Conservation (phyloP, 345 rosid genomes). For the Brassica incana region DNA sequence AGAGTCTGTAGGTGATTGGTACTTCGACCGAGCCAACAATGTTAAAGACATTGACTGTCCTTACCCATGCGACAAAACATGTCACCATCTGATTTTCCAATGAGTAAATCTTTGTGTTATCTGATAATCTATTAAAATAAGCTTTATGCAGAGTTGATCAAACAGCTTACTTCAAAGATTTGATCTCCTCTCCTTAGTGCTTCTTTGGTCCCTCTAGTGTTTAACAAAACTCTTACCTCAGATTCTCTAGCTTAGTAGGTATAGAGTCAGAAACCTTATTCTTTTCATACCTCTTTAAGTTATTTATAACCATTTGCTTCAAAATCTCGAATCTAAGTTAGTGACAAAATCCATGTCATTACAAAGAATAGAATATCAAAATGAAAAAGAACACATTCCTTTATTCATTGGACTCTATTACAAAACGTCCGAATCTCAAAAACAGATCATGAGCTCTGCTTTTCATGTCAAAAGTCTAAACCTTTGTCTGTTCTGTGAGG, state of each 20-base stretch:
- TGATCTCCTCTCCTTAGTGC: neutral
- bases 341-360: slow-evolving; percentile 28
- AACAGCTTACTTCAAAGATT: neutral
- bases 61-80: slow-evolving; percentile 75
- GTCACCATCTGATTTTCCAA: slow-evolving; percentile 69
- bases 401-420: slow-evolving; percentile 31
- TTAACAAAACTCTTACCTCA: neutral
- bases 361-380: slow-evolving; percentile 3
- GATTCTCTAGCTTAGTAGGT: neutral
- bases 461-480: slow-evolving; percentile 12
- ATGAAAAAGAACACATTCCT: slow-evolving; percentile 25
- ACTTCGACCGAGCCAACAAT: slow-evolving; percentile 51
- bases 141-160: neutral
- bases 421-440: slow-evolving; percentile 37
- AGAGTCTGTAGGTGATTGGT: slow-evolving; percentile 86
- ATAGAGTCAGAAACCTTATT: slow-evolving; percentile 10
- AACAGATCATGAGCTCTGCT: slow-evolving; percentile 35
- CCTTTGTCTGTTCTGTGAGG: slow-evolving; percentile 16
- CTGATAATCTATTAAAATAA: neutral
- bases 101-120: slow-evolving; percentile 39
- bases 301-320: neutral
- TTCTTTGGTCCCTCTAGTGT: slow-evolving; percentile 7
- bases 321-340: slow-evolving; percentile 27
- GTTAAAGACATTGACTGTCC: slow-evolving; percentile 68
- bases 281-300: slow-evolving; percentile 7